These are phyloP conservation scores for Anthoceros angustus DNA, from an alignment of 225 moss, liverwort and hornwort species.

Conservation along the genomic window DNA sequence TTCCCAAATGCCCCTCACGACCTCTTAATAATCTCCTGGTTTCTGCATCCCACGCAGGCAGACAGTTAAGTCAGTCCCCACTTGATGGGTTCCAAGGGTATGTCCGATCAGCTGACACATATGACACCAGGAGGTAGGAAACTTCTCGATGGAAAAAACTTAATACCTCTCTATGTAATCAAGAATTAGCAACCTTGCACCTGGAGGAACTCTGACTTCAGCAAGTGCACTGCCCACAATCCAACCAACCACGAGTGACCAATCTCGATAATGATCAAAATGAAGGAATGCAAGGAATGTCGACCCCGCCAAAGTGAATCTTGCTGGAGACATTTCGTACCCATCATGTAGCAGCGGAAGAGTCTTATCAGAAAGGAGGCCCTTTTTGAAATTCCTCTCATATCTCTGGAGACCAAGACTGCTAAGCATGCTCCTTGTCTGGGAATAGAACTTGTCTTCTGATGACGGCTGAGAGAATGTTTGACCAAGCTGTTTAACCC, in stretches of 20 bases:
- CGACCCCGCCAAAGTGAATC: neutral
- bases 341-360: slow-evolving; percentile 75
- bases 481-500: slow-evolving; percentile 39
- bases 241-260: neutral
- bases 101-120: too few species aligned
- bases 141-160: too few species aligned
- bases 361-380: slow-evolving; percentile 68
- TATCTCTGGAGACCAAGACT: slow-evolving; percentile 55
- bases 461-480: slow-evolving; percentile 42
- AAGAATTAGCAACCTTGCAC: slow-evolving; percentile 77
- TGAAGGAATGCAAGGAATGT: neutral
- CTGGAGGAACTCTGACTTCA: slow-evolving; percentile 75
- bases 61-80: too few species aligned
- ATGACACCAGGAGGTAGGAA: too few species aligned
- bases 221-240: slow-evolving; percentile 56
- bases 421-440: slow-evolving; percentile 48
- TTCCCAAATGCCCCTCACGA: too few species aligned
- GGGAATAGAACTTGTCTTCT: slow-evolving; percentile 50
- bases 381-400: slow-evolving; percentile 81
- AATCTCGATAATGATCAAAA: neutral
- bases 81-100: too few species aligned
- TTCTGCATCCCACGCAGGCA: too few species aligned
- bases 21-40: too few species aligned
- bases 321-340: slow-evolving; percentile 12
- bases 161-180: slow-evolving; percentile 60